phyloP scores from a whole-genome alignment of 2,329 filamentous ascomycete species.

The Exophiala spinifera region DNA sequence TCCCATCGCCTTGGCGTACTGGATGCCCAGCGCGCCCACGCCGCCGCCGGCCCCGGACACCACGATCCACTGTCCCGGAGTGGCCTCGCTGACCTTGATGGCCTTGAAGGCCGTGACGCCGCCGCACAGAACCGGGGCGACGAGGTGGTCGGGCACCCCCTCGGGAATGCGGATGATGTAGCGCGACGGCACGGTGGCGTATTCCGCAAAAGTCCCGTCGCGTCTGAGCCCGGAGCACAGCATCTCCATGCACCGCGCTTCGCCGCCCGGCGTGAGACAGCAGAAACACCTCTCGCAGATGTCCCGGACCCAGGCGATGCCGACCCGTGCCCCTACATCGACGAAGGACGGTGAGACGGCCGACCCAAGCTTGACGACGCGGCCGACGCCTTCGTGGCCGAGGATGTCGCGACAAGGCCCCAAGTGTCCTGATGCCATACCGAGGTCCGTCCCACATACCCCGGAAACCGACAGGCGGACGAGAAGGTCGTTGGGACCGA shows the following conservation, averaged over 20 bases:
- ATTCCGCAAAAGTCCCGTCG: constrained; percentile 44
- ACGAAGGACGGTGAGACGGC: constrained; percentile 30
- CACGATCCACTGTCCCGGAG: constrained; percentile 21
- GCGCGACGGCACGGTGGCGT: constrained; percentile 37
- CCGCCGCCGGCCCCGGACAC: constrained; percentile 43
- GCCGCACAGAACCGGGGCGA: constrained; percentile 44
- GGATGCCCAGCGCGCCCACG: constrained; percentile 34
- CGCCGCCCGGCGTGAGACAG: constrained; percentile 31
- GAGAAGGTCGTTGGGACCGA: constrained; percentile 49
- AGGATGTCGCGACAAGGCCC: constrained; percentile 42
- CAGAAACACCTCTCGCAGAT: constrained; percentile 36
- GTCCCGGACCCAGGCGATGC: constrained; percentile 42
- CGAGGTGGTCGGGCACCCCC: constrained; percentile 36
- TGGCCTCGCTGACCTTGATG: constrained; percentile 24
- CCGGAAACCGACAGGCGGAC: constrained; percentile 57
- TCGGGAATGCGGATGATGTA: constrained; percentile 38
- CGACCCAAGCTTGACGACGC: constrained; percentile 38
- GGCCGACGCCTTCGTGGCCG: constrained; percentile 48
- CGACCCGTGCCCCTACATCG: constrained; percentile 32
- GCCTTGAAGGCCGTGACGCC: constrained; percentile 47
- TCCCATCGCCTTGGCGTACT: constrained; percentile 45
- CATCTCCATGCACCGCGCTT: constrained; percentile 14
- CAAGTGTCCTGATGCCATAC: constrained; percentile 45
- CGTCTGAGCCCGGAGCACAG: constrained; percentile 16
- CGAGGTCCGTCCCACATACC: constrained; percentile 57